Conservation (phyloP, 352 stramenopile genomes). For the Globisporangium megalacanthum region DNA sequence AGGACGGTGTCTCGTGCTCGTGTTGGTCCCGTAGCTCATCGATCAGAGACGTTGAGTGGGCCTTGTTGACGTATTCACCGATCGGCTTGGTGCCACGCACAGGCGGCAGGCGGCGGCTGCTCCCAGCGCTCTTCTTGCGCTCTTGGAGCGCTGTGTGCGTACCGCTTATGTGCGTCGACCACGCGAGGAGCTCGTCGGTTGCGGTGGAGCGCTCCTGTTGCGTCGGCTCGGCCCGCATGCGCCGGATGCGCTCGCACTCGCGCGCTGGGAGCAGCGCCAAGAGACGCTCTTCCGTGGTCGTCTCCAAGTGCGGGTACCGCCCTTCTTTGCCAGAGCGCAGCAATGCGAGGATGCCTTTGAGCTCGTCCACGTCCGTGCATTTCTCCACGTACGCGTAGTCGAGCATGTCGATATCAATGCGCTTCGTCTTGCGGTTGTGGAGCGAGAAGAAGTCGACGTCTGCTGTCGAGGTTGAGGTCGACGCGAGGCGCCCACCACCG, state of each 20-base stretch:
- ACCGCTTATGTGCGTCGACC: constrained; percentile 49
- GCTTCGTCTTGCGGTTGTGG: constrained; percentile 60
- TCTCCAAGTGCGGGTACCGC: constrained; percentile 85
- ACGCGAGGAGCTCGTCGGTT: constrained; percentile 55
- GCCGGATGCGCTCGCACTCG: constrained; percentile 68
- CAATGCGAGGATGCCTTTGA: constrained; percentile 82
- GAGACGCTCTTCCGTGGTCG: constrained; percentile 69
- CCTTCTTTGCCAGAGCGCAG: constrained; percentile 89
- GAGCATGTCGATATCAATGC: constrained; percentile 84
- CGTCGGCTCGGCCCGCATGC: constrained; percentile 54
- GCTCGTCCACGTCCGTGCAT: constrained; percentile 74
- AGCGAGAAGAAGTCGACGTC: constrained; percentile 75
- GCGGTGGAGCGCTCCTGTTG: constrained; percentile 51
- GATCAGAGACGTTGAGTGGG: not conserved
- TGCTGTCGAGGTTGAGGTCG: not conserved
- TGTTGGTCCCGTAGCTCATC: not conserved
- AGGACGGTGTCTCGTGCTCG: constrained; percentile 20
- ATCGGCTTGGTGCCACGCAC: constrained; percentile 32
- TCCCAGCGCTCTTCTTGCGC: constrained; percentile 9
- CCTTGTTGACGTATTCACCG: no score
- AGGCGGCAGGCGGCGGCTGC: constrained; percentile 24
- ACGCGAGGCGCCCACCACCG: constrained; percentile 1
- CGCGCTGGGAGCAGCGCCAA: constrained; percentile 69
- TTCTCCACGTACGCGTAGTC: constrained; percentile 90
- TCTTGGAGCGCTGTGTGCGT: constrained; percentile 46